These are phyloP conservation scores for Phoenix dactylifera DNA, from an alignment of 176 grass and related monocot species.

Conservation along the genomic window DNA sequence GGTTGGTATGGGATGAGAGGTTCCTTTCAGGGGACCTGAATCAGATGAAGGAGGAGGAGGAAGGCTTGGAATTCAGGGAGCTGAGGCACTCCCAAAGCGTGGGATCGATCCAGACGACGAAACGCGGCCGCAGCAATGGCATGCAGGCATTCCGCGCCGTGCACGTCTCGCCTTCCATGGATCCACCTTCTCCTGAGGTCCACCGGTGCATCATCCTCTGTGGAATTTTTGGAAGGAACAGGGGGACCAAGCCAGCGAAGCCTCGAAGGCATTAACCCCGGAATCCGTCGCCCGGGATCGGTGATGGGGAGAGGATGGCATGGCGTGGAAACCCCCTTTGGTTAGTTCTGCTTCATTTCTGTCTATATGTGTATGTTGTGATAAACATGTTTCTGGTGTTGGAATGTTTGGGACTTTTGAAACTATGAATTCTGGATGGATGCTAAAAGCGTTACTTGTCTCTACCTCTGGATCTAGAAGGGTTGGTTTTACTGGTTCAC, in stretches of 20 bases:
- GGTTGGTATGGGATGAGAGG: constrained; percentile 58
- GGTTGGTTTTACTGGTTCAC: no score
- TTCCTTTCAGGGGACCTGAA: constrained; percentile 18
- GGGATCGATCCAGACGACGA: constrained; percentile 11
- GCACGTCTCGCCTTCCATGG: constrained; percentile 13
- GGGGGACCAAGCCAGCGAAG: constrained; percentile 1
- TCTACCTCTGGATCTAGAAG: no score
- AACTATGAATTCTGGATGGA: no score
- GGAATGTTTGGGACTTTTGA: no score
- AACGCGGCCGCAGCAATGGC: constrained; percentile 4
- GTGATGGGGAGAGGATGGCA: not conserved
- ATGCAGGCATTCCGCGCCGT: constrained; percentile 16
- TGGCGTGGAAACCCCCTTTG: not conserved
- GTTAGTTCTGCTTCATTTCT: not conserved
- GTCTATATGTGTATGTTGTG: not conserved
- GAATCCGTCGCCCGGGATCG: not conserved
- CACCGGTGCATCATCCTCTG: constrained; percentile 43
- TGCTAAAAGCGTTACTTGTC: no score
- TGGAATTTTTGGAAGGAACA: constrained; percentile 31
- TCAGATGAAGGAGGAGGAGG: constrained; percentile 11
- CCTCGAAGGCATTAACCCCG: not conserved
- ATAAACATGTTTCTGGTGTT: no score
- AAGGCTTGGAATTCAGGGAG: constrained; percentile 25
- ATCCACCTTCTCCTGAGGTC: constrained; percentile 42
- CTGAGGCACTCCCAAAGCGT: constrained; percentile 39